Percentiles rank a stretch among this genome's conserved stretches.
Evolutionary conservation across 2,329 filamentous ascomycete genomes (phyloP).

Genomic region (Xylariaceae sp.): DNA sequence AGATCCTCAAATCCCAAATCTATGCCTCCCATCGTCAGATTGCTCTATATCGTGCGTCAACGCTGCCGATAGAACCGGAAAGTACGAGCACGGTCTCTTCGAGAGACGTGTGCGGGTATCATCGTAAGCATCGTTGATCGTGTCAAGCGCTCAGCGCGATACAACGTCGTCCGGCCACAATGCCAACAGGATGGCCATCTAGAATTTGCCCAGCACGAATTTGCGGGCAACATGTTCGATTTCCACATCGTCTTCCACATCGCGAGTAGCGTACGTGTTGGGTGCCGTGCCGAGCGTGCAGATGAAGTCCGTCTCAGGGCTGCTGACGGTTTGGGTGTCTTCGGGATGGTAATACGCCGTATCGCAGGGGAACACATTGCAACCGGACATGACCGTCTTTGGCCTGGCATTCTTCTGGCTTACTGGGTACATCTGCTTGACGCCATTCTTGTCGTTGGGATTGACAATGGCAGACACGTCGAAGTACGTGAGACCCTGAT

Average conservation of each 20-base stretch:
- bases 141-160: conserved; percentile 29
- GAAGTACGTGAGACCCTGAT: conserved; percentile 47
- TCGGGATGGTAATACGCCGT: conserved; percentile 50
- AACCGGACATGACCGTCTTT: conserved; percentile 41
- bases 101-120: conserved; percentile 22
- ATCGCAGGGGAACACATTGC: conserved; percentile 47
- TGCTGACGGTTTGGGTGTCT: conserved; percentile 52
- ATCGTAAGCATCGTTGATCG: conserved; percentile 26
- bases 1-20: conserved; percentile 12
- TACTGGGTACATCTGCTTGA: conserved; percentile 51
- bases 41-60: conserved; percentile 9
- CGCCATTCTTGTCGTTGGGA: conserved; percentile 43
- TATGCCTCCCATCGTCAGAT: neutral
- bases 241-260: conserved; percentile 14
- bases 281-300: conserved; percentile 43
- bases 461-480: conserved; percentile 56
- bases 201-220: conserved; percentile 34
- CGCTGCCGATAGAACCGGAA: conserved; percentile 4
- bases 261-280: conserved; percentile 19
- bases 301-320: conserved; percentile 44
- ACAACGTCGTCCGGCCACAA: neutral
- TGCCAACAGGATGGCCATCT: conserved; percentile 4
- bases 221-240: conserved; percentile 29
- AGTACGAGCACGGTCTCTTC: conserved; percentile 7
- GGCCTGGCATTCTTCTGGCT: conserved; percentile 16